phyloP scores from a whole-genome alignment of 305 asterid genomes.

The Salvia sclarea region DNA sequence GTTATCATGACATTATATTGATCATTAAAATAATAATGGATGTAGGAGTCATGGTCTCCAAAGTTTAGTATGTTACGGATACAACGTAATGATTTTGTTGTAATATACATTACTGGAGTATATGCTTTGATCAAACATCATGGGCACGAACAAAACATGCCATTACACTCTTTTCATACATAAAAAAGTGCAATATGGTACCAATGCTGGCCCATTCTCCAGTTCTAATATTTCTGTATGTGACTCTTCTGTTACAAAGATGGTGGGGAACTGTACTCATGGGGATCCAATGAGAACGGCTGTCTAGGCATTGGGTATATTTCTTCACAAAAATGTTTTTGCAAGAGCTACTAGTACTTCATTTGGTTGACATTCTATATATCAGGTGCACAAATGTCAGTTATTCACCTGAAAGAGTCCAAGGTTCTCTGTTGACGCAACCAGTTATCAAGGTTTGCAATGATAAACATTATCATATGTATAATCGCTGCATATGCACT shows the following conservation, averaged over 20 bases:
- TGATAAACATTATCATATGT: conserved; percentile 14
- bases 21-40: too few species aligned
- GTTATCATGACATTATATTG: too few species aligned
- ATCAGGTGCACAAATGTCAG: conserved; percentile 64
- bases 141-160: too few species aligned
- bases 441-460: conserved; percentile 74
- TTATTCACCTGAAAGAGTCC: conserved; percentile 83
- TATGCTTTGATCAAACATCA: too few species aligned
- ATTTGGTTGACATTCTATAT: conserved; percentile 31
- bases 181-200: too few species aligned
- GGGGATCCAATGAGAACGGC: conserved; percentile 98
- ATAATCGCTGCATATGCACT: not conserved
- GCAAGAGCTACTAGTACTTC: conserved; percentile 23
- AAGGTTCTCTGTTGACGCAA: conserved; percentile 70
- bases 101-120: too few species aligned
- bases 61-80: too few species aligned
- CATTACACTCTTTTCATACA: too few species aligned
- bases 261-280: conserved; percentile 84
- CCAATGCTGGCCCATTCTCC: conserved; percentile 9
- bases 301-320: conserved; percentile 96
- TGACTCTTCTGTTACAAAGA: conserved; percentile 42
- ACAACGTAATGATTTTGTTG: too few species aligned
- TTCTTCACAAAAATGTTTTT: conserved; percentile 25
- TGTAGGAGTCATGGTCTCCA: too few species aligned
- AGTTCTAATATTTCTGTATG: conserved; percentile 16